phyloP scores from a whole-genome alignment of 2,329 filamentous ascomycete species.

The Stachybotrys elegans region DNA sequence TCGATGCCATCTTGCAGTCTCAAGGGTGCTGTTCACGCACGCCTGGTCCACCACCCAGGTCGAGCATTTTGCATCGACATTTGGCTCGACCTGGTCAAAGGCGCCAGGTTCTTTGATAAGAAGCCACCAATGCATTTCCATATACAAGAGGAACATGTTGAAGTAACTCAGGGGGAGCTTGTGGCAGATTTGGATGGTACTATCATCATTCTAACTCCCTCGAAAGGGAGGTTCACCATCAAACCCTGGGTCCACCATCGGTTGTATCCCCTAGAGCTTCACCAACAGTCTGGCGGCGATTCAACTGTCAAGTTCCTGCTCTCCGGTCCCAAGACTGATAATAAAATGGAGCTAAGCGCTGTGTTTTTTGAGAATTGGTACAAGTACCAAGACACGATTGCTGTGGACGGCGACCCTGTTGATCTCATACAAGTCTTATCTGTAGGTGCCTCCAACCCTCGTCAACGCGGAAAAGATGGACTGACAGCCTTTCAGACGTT shows the following conservation, averaged over 20 bases:
- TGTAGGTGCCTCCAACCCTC: neutral
- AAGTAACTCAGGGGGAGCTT: neutral
- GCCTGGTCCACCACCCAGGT: neutral
- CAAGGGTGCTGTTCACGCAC: neutral
- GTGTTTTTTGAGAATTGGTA: conserved; percentile 1
- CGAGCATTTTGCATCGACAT: neutral
- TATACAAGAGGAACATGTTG: neutral
- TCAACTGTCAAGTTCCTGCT: neutral
- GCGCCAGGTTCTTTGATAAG: neutral
- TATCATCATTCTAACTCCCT: neutral
- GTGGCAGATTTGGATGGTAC: neutral
- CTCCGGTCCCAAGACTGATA: neutral
- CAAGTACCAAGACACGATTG: neutral
- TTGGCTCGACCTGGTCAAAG: neutral
- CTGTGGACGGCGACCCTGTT: neutral
- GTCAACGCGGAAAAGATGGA: no score
- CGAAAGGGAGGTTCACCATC: neutral
- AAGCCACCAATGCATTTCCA: neutral
- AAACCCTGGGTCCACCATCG: neutral
- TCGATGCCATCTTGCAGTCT: no score
- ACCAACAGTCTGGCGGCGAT: neutral
- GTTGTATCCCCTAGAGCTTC: neutral
- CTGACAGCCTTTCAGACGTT: neutral
- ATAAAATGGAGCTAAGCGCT: neutral
- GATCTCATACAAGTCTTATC: neutral